A percentile compares a stretch with the other conserved stretches of the same genome.
Conservation (phyloP, 768 basidiomycete genomes). For the Russula foetens region DNA sequence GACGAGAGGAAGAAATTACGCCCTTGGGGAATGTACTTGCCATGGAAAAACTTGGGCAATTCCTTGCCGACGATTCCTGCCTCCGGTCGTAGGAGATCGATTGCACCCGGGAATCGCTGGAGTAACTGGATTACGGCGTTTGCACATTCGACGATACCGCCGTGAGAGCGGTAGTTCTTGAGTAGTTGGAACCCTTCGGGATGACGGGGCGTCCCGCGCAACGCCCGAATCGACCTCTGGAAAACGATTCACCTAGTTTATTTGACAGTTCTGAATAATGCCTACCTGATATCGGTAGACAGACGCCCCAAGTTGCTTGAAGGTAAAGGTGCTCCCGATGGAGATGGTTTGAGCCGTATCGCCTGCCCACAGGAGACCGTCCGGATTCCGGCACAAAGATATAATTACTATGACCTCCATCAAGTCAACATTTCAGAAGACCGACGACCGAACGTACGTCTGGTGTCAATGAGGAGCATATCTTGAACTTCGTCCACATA, state of each 20-base stretch:
- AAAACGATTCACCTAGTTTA: not conserved
- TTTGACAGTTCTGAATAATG: too few relatives aligned
- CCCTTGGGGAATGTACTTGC: conserved; percentile 29
- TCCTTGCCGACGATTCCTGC: conserved; percentile 44
- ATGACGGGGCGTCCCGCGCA: conserved; percentile 17
- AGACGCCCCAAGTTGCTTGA: conserved; percentile 64
- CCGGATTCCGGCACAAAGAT: conserved; percentile 50
- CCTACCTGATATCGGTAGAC: conserved; percentile 53
- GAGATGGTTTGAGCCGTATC: conserved; percentile 77
- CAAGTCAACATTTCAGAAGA: not conserved
- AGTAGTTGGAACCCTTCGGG: conserved; percentile 47
- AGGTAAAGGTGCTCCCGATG: conserved; percentile 62
- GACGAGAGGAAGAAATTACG: not conserved
- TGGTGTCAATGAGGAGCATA: conserved; percentile 55
- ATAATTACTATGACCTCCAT: conserved; percentile 42
- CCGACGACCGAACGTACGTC: conserved; percentile 33
- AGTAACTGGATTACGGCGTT: conserved; percentile 58
- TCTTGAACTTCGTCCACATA: conserved; percentile 75
- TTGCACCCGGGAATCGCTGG: conserved; percentile 45
- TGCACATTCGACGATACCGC: conserved; percentile 68
- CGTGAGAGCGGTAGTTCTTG: conserved; percentile 63
- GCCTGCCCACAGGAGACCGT: conserved; percentile 72
- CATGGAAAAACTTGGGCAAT: conserved; percentile 50
- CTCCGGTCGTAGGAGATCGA: conserved; percentile 52
- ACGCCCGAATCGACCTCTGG: not conserved